These are phyloP conservation scores for Tuber aestivum DNA, from an alignment of 495 filamentous ascomycete species.

Conservation along the genomic window DNA sequence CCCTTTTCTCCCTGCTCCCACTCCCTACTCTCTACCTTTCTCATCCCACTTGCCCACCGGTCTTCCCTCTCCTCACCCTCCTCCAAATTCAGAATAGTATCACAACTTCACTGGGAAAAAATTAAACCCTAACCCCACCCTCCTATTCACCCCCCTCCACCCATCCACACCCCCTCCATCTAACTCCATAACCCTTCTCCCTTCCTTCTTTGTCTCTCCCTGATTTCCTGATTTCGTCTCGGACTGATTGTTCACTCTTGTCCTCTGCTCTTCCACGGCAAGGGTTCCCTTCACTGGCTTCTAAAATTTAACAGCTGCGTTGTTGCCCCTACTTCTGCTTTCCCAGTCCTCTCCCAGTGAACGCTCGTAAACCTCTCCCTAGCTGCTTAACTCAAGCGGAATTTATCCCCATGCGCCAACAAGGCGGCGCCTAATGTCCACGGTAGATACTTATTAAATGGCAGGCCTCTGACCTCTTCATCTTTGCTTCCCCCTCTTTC, in stretches of 20 bases:
- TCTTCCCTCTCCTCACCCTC: not conserved
- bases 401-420: conserved; percentile 39
- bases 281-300: conserved; percentile 28
- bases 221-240: conserved; percentile 37
- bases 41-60: not conserved
- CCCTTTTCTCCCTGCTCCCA: conserved; percentile 3
- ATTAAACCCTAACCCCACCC: not conserved
- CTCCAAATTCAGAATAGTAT: not conserved
- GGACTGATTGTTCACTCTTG: conserved; percentile 36
- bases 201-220: conserved; percentile 29
- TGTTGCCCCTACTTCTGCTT: conserved; percentile 26
- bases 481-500: conserved; percentile 34
- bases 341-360: conserved; percentile 32
- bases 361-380: conserved; percentile 39
- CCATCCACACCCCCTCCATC: conserved; percentile 11
- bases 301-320: conserved; percentile 34
- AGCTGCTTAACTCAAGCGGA: conserved; percentile 38
- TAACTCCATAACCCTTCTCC: conserved; percentile 4
- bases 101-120: not conserved
- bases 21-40: not conserved
- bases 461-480: conserved; percentile 39
- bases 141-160: conserved; percentile 3
- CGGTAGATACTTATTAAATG: conserved; percentile 41
- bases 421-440: conserved; percentile 39
- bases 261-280: conserved; percentile 29